These are phyloP conservation scores for Coriaria nepalensis DNA, from an alignment of 306 rosid genomes.

Conservation along the genomic window DNA sequence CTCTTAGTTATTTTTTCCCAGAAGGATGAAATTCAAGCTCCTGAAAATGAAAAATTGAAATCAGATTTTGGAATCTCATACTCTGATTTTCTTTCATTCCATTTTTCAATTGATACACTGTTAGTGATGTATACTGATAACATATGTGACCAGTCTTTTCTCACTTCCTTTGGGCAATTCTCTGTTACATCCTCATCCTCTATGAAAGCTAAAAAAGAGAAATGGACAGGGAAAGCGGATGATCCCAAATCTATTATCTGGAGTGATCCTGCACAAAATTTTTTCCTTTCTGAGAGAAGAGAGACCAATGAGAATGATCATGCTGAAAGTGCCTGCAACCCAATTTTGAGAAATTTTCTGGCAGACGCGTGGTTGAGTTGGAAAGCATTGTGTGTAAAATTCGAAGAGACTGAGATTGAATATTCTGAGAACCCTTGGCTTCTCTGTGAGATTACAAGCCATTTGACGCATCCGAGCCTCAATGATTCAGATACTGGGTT, in stretches of 20 bases:
- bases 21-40: conserved; percentile 32
- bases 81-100: conserved; percentile 30
- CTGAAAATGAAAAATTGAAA: conserved; percentile 33
- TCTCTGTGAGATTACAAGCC: conserved; percentile 44
- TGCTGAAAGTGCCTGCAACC: conserved; percentile 31
- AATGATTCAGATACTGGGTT: conserved; percentile 32
- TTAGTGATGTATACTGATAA: conserved; percentile 31
- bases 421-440: conserved; percentile 59
- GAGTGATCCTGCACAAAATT: conserved; percentile 50
- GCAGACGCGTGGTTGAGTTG: conserved; percentile 44
- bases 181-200: conserved; percentile 39
- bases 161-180: conserved; percentile 60
- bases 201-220: conserved; percentile 22
- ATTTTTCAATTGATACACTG: conserved; percentile 35
- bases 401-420: conserved; percentile 33
- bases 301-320: conserved; percentile 6
- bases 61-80: conserved; percentile 38
- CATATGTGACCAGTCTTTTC: conserved; percentile 46
- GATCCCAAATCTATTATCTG: conserved; percentile 41
- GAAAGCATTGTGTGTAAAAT: conserved; percentile 34
- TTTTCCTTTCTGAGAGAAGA: conserved; percentile 31
- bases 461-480: conserved; percentile 28
- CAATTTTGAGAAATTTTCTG: conserved; percentile 29
- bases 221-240: conserved; percentile 18
- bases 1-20: conserved; percentile 33